Conservation (phyloP, 225 moss, liverwort and hornwort genomes). For the Climacium dendroides region DNA sequence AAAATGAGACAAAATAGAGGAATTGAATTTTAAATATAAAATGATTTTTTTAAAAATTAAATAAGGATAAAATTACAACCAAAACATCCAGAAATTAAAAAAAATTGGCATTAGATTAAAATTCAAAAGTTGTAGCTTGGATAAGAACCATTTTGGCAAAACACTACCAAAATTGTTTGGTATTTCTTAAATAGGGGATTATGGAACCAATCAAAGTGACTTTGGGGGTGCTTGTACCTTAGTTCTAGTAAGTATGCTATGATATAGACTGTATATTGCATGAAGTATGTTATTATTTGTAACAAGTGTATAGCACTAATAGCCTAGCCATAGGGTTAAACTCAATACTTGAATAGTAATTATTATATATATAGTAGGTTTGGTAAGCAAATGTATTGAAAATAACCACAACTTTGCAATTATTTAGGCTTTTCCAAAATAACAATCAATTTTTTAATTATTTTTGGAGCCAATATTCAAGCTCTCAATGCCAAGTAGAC, state of each 20-base stretch:
- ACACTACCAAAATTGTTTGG: too few relatives aligned
- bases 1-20: too few relatives aligned
- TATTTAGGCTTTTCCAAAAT: not conserved
- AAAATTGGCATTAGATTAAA: too few relatives aligned
- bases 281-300: not conserved
- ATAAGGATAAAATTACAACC: too few relatives aligned
- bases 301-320: not conserved
- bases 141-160: too few relatives aligned
- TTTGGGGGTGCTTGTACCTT: rapidly evolving
- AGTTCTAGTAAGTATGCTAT: not conserved
- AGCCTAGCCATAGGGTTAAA: not conserved
- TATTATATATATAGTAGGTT: not conserved
- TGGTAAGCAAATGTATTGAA: not conserved
- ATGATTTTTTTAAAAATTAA: too few relatives aligned
- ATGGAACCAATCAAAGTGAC: not conserved
- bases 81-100: too few relatives aligned
- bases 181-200: too few relatives aligned
- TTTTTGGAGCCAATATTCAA: not conserved
- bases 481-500: not conserved
- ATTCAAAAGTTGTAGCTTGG: too few relatives aligned
- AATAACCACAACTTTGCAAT: not conserved
- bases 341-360: not conserved
- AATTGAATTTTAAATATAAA: too few relatives aligned
- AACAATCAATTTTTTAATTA: not conserved
- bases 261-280: not conserved